Base-by-base conservation (phyloP, 192 early-diverging fungal species). In the Gaertneriomyces semiglobifer region DNA sequence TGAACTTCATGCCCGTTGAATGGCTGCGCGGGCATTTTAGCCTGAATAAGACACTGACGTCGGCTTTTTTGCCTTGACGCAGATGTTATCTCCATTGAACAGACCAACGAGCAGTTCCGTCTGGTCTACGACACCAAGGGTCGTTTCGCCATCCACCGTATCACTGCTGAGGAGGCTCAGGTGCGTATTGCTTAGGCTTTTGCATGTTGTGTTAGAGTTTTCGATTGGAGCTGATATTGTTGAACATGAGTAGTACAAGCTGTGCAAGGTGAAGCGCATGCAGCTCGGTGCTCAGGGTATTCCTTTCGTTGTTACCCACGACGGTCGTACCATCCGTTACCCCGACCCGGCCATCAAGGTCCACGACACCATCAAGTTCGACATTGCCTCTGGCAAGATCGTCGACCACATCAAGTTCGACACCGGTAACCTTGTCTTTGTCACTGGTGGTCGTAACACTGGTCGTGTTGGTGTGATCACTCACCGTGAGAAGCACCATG, bases 61-160 rank as follows among this genome's bases (percentile, higher is more conserved):
- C 25, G 25, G 25, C 25, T 33, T 33, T 33, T 33, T 33, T 33
- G 25, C 25, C 25, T 38, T 47, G 33, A 9, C 58, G 56, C 72
- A 91, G 92, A 94, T 79, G 91, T 89, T 76, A 92, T 94, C 81
- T 70, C 88, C 62, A 93, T 94, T 61, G 92, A 94, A 75, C 89
- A 89, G 88, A 96, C 95, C 72, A 92, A 92, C 77, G 94, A 99
- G 88, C 91, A 98, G 87, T 99, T 99, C 91, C 95, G 97, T 81
- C 88, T 99, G 65, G 85, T 99, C 80, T 98, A 94, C 86, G 97
- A 99, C 84, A 86, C 86, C 82, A 99, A 99, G 90, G 97, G 97
- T 67, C 94, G 95, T 71, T 99, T 97, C 88, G 91, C 93, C 68
- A 93, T 99, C 81, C 97, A 99, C 89, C 91, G 94, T 79, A 98